Conservation (phyloP, 2,329 filamentous ascomycete genomes). For the Colletotrichum nymphaeae region DNA sequence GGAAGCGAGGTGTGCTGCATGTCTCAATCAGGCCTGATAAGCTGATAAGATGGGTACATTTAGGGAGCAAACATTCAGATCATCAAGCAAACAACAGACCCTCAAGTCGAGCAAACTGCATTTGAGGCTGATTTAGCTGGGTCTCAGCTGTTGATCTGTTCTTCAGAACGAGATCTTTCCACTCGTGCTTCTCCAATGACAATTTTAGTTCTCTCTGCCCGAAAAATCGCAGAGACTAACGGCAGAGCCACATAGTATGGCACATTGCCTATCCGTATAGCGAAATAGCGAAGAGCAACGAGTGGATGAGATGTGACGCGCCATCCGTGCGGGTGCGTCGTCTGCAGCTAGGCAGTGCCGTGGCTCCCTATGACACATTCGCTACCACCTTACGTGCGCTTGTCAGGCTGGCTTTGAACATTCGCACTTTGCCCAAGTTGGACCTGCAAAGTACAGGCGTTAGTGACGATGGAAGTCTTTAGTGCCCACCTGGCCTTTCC, state of each 20-base stretch:
- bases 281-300: neutral
- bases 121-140: no score
- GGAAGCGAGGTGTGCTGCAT: neutral
- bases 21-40: neutral
- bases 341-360: slow-evolving; percentile 1
- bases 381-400: neutral
- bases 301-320: slow-evolving; percentile 18
- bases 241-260: neutral
- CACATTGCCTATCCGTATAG: neutral
- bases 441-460: no score
- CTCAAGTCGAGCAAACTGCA: no score
- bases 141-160: no score
- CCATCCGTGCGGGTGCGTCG: slow-evolving; percentile 26
- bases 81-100: neutral
- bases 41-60: neutral
- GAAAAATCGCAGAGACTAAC: neutral
- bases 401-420: no score
- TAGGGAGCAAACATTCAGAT: neutral
- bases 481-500: slow-evolving; percentile 17
- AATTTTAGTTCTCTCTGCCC: neutral
- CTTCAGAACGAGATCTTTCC: neutral
- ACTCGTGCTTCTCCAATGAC: neutral
- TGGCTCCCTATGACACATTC: slow-evolving; percentile 4
- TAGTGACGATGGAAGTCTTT: neutral
- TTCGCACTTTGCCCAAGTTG: no score